These are phyloP conservation scores for Fusarium continuum DNA, from an alignment of 2,329 filamentous ascomycete species.

Conservation along the genomic window DNA sequence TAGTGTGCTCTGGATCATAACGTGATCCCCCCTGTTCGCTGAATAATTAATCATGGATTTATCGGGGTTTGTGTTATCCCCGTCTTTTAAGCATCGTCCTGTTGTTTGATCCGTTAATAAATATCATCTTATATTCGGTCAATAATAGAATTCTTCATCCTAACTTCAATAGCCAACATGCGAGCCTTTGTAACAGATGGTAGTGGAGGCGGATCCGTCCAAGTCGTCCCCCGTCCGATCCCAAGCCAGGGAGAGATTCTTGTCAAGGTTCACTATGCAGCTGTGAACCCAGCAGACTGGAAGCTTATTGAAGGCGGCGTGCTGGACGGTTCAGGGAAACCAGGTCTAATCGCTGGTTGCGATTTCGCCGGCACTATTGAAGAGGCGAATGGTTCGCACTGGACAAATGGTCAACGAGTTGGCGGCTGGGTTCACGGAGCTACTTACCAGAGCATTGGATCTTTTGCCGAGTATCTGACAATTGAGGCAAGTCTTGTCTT, in stretches of 20 bases:
- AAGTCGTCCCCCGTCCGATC: neutral
- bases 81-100: neutral
- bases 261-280: neutral
- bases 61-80: neutral
- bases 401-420: neutral
- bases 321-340: neutral
- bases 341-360: slow-evolving; percentile 4
- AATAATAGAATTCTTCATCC: rapidly evolving
- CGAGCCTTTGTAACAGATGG: slow-evolving; percentile 10
- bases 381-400: neutral
- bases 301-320: slow-evolving; percentile 7
- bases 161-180: neutral
- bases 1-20: neutral
- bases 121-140: neutral
- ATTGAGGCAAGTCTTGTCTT: slow-evolving; percentile 7
- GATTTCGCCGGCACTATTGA: slow-evolving; percentile 5
- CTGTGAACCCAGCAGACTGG: slow-evolving; percentile 13
- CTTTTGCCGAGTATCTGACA: slow-evolving; percentile 1
- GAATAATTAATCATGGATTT: neutral
- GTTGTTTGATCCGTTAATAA: neutral
- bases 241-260: neutral
- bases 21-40: neutral
- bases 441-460: neutral
- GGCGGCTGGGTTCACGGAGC: slow-evolving; percentile 12
- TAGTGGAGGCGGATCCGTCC: neutral